Percentiles rank a stretch among this genome's conserved stretches.
phyloP scores from a whole-genome alignment of 2,329 filamentous ascomycete species.

The Tolypocladium inflatum region DNA sequence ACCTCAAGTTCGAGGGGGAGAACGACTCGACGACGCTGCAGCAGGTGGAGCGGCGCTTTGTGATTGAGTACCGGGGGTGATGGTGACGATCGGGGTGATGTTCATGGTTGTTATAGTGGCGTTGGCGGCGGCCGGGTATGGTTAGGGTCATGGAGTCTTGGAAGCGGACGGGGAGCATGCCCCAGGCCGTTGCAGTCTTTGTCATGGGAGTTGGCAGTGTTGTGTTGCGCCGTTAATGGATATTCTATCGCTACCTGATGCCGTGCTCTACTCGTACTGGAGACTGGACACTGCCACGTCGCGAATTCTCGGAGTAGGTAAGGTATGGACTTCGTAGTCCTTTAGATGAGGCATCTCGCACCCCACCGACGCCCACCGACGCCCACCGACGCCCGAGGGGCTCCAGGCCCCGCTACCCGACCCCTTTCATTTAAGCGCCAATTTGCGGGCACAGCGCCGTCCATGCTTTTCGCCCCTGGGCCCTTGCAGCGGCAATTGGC shows the following conservation, averaged over 20 bases:
- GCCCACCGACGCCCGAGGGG: too few species aligned
- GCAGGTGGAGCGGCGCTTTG: constrained; percentile 65
- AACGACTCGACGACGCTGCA: constrained; percentile 65
- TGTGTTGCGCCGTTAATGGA: not conserved
- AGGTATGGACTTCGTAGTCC: too few species aligned
- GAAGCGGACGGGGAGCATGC: not conserved
- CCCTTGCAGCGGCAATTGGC: not conserved
- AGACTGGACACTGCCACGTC: too few species aligned
- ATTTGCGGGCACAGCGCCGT: not conserved
- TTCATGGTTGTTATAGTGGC: not conserved
- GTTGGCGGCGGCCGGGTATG: not conserved
- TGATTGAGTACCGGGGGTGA: constrained; percentile 57
- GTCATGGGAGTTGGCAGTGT: not conserved
- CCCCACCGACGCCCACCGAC: too few species aligned
- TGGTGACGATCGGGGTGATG: not conserved
- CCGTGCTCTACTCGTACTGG: too few species aligned
- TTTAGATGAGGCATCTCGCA: too few species aligned
- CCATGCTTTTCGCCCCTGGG: not conserved
- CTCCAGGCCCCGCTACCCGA: not conserved
- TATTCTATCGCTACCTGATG: too few species aligned
- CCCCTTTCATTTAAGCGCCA: constrained; percentile 1
- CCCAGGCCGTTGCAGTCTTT: not conserved
- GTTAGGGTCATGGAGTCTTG: not conserved
- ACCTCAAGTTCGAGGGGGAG: constrained; percentile 71
- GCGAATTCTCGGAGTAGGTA: too few species aligned